Base-by-base conservation (phyloP, 2,329 filamentous ascomycete genomes). In the Aureobasidium musti region DNA sequence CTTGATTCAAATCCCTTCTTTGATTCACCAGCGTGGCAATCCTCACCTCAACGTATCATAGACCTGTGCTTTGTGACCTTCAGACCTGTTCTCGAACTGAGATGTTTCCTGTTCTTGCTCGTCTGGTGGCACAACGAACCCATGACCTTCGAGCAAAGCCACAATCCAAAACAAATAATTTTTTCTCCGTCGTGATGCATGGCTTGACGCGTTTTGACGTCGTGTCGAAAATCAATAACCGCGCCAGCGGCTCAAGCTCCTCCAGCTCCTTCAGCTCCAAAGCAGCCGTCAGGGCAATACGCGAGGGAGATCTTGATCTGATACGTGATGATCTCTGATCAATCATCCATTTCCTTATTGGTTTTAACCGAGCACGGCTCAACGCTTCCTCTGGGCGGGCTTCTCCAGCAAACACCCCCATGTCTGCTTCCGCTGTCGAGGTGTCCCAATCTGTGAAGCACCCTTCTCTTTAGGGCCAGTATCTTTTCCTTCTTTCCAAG, bases 131-230 rank as follows among this genome's bases (percentile, higher is more conserved):
- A 30, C 39, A 21, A 19, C 14, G 54, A 45, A 11, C 39, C 26
- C 54, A 43, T 49, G 28, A 47, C 43, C 41, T 37, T n/a, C 17
- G 2, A 41, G 21, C 37, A 59, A 59, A 59, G 54, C 54, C 54
- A 59, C 39, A 45, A n/a, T 45, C 4, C 57, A 23, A 49, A 61
- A 35, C 28, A 19, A 49, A 33, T 3, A 11, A 7, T 17, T 37
- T 35, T 13, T 26, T 37, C 10, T 49, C 28, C 8, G 23, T 26
- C 11, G 35, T 39, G 19, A 47, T 49, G 57, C 57, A 49, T 21
- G 37, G n/a, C 28, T 49, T 61, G 57, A 61, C 57, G 57, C 41
- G 41, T n/a, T 49, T 49, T 61, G 57, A 61, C 57, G 43, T 61
- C 57, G 41, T 49, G 41, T 49, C 23, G 14, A 33, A 21, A 21